Evolutionary conservation across 169 alveolate genomes (phyloP).

Genomic region (Plasmodium malariae): DNA sequence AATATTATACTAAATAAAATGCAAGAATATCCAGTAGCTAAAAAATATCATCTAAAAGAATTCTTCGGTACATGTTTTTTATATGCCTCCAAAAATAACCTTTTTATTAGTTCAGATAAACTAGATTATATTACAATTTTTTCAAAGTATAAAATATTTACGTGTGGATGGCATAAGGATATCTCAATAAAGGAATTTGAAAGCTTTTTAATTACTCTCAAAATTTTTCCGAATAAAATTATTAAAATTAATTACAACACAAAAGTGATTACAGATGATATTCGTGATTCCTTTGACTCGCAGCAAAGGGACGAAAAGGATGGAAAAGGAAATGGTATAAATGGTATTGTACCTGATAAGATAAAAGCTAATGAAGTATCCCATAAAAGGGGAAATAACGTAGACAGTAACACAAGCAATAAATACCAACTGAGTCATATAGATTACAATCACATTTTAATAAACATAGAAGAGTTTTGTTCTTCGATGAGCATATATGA

Average conservation of each 20-base stretch:
- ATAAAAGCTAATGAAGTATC: not conserved
- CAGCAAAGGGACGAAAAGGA: not conserved
- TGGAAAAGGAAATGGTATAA: not conserved
- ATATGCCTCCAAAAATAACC: slow-evolving; percentile 80
- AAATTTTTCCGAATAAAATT: slow-evolving; percentile 83
- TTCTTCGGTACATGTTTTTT: slow-evolving; percentile 85
- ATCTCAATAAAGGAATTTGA: slow-evolving; percentile 83
- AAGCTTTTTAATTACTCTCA: slow-evolving; percentile 81
- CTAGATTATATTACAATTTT: slow-evolving; percentile 61
- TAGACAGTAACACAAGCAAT: not conserved
- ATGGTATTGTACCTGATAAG: no score
- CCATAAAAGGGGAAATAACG: not conserved
- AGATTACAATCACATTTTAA: slow-evolving; percentile 42
- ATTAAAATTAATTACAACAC: slow-evolving; percentile 61
- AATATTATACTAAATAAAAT: slow-evolving; percentile 80
- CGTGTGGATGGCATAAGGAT: slow-evolving; percentile 87
- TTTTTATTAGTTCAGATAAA: slow-evolving; percentile 50
- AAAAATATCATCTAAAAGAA: slow-evolving; percentile 82
- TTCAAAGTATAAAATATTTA: slow-evolving; percentile 80
- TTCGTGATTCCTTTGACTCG: not conserved
- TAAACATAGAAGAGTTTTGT: slow-evolving; percentile 29
- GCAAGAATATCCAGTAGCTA: slow-evolving; percentile 87
- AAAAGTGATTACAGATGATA: not conserved
- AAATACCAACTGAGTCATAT: not conserved
- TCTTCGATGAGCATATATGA: not conserved